Conservation (phyloP, 2,329 filamentous ascomycete genomes). For the Raffaelea arxii region DNA sequence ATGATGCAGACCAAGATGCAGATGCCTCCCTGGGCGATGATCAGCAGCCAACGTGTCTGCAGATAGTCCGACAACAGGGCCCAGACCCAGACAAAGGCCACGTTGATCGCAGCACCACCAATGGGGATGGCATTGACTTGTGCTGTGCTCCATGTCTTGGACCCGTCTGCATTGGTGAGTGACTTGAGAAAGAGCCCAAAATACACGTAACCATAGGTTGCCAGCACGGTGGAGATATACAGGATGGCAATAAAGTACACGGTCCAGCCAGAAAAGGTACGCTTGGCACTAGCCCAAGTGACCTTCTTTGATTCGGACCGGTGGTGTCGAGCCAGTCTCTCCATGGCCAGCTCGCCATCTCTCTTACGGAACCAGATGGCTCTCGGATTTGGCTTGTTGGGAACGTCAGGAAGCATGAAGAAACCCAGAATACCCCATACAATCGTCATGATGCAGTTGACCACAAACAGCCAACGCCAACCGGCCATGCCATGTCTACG, state of each 20-base stretch:
- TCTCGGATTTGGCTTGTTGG: constrained; percentile 27
- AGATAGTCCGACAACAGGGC: constrained; percentile 40
- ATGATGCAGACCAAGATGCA: constrained; percentile 36
- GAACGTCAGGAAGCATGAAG: constrained; percentile 34
- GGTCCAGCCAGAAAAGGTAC: constrained; percentile 33
- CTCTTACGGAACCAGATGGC: constrained; percentile 34
- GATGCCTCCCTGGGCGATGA: constrained; percentile 36
- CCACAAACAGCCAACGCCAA: constrained; percentile 39
- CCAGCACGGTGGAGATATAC: constrained; percentile 35
- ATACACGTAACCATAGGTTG: constrained; percentile 35
- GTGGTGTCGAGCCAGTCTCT: constrained; percentile 30
- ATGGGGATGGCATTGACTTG: constrained; percentile 40
- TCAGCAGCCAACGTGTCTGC: constrained; percentile 38
- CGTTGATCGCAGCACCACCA: constrained; percentile 35
- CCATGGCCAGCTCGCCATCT: constrained; percentile 31
- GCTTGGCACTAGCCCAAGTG: constrained; percentile 30
- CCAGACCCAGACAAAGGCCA: constrained; percentile 44
- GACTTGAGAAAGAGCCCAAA: constrained; percentile 32
- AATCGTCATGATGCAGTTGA: constrained; percentile 44
- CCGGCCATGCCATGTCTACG: constrained; percentile 31
- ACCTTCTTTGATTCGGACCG: constrained; percentile 35
- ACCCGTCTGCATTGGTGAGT: constrained; percentile 29
- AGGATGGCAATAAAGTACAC: constrained; percentile 34
- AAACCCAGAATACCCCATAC: constrained; percentile 40
- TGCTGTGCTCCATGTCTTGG: constrained; percentile 28